Percentiles rank a stretch among this genome's conserved stretches.
Evolutionary conservation across 1,284 basidiomycete species (phyloP).

Genomic region (Peniophora sp.): DNA sequence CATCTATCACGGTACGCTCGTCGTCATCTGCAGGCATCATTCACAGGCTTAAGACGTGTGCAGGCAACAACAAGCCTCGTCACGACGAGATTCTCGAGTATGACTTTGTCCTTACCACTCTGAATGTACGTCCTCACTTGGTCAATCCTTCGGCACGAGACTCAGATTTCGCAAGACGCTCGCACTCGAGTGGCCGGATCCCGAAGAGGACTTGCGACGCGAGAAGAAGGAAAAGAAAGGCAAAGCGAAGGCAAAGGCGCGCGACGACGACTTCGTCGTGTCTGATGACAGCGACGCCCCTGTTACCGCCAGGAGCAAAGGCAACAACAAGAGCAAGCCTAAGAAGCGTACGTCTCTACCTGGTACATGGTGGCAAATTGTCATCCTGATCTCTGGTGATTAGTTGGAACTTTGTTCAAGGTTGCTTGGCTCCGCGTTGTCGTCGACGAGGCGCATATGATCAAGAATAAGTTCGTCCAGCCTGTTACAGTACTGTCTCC

Average conservation of each 20-base stretch:
- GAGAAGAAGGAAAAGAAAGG: constrained; percentile 31
- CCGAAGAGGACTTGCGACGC: constrained; percentile 33
- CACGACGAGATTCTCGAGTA: constrained; percentile 33
- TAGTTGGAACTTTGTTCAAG: constrained; percentile 23
- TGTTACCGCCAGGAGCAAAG: constrained; percentile 8
- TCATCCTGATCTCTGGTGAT: constrained; percentile 31
- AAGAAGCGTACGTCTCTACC: constrained; percentile 17
- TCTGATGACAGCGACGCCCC: constrained; percentile 26
- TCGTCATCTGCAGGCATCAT: constrained; percentile 1
- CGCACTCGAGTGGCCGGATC: constrained; percentile 48
- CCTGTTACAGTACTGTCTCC: background rate
- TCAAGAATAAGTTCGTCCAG: constrained; percentile 42
- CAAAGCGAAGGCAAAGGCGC: constrained; percentile 24
- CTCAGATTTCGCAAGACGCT: constrained; percentile 33
- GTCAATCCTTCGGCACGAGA: background rate
- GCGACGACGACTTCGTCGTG: constrained; percentile 27
- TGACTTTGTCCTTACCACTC: constrained; percentile 54
- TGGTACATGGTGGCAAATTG: background rate
- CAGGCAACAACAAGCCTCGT: constrained; percentile 30
- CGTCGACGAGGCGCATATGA: constrained; percentile 48
- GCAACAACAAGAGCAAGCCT: constrained; percentile 21
- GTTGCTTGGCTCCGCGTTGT: constrained; percentile 35
- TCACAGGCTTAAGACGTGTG: too few relatives aligned
- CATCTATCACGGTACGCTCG: constrained; percentile 46
- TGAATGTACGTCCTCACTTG: constrained; percentile 25